These are phyloP conservation scores for Colletotrichum karsti DNA, from an alignment of 2,329 filamentous ascomycete genomes.

Conservation along the genomic window DNA sequence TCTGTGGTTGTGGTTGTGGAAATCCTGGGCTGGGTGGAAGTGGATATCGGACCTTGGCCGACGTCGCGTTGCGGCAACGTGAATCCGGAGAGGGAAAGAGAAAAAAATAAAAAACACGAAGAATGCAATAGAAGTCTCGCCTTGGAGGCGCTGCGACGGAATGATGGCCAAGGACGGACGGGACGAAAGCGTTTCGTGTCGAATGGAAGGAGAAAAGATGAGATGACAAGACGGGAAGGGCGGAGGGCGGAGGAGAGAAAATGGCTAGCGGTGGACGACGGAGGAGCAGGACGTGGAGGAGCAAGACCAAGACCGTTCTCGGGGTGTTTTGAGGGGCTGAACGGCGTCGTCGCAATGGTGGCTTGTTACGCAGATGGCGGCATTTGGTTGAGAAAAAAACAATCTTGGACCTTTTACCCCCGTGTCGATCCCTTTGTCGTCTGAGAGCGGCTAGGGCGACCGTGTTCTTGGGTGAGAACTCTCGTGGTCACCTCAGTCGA, in stretches of 20 bases:
- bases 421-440: constrained; percentile 1
- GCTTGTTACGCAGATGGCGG: constrained; percentile 17
- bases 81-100: neutral
- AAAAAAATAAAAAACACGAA: neutral
- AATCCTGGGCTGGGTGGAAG: neutral
- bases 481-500: neutral
- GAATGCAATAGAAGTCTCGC: neutral
- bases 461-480: neutral
- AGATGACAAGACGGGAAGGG: neutral
- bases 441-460: neutral
- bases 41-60: constrained; percentile 23
- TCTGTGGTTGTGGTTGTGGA: neutral
- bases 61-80: neutral
- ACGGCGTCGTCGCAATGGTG: constrained; percentile 20
- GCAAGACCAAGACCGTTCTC: constrained; percentile 4
- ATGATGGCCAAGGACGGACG: neutral
- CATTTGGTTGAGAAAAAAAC: neutral
- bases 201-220: neutral
- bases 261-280: neutral
- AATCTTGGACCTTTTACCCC: neutral
- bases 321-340: constrained; percentile 18
- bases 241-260: neutral
- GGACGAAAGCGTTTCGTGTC: neutral
- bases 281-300: neutral
- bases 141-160: neutral